Percentiles rank a stretch among this genome's conserved stretches.
phyloP scores from a whole-genome alignment of 768 basidiomycete species.

The Suillus ampliporus region DNA sequence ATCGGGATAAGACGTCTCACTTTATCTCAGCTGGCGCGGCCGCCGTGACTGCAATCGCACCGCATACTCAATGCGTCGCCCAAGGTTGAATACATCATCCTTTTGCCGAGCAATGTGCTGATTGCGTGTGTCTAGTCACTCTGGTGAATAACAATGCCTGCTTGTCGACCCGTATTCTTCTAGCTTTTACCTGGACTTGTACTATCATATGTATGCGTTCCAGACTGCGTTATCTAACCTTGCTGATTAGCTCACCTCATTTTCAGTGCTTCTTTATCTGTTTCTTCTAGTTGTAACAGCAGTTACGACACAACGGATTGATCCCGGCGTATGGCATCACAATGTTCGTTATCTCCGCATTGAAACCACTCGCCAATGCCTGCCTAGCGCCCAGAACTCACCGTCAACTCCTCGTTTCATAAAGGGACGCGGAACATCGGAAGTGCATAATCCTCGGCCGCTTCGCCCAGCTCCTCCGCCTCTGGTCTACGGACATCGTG shows the following conservation, averaged over 20 bases:
- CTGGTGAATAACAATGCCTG: constrained; percentile 39
- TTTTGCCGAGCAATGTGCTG: constrained; percentile 2
- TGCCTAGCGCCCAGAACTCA: constrained; percentile 44
- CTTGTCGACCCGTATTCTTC: constrained; percentile 57
- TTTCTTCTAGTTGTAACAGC: constrained; percentile 51
- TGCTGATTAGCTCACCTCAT: constrained; percentile 11
- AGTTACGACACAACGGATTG: constrained; percentile 47
- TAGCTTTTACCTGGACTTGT: constrained; percentile 65
- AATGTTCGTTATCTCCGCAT: constrained; percentile 51
- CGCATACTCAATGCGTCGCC: constrained; percentile 41
- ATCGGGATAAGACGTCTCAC: constrained; percentile 6
- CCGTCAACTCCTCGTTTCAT: constrained; percentile 42
- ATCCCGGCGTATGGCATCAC: constrained; percentile 57
- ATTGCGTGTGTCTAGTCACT: background rate
- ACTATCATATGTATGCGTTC: constrained; percentile 45
- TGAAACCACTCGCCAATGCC: constrained; percentile 31
- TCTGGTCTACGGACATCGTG: constrained; percentile 39
- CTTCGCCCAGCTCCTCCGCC: constrained; percentile 41
- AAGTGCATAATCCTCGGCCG: constrained; percentile 52
- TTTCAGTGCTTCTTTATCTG: constrained; percentile 64
- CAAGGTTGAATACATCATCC: constrained; percentile 28
- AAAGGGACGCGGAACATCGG: constrained; percentile 37
- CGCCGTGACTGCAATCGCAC: constrained; percentile 49
- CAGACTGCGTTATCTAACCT: background rate
- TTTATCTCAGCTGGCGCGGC: constrained; percentile 55